Evolutionary conservation across 768 basidiomycete genomes (phyloP).

Genomic region (Psilocybe cyanescens): DNA sequence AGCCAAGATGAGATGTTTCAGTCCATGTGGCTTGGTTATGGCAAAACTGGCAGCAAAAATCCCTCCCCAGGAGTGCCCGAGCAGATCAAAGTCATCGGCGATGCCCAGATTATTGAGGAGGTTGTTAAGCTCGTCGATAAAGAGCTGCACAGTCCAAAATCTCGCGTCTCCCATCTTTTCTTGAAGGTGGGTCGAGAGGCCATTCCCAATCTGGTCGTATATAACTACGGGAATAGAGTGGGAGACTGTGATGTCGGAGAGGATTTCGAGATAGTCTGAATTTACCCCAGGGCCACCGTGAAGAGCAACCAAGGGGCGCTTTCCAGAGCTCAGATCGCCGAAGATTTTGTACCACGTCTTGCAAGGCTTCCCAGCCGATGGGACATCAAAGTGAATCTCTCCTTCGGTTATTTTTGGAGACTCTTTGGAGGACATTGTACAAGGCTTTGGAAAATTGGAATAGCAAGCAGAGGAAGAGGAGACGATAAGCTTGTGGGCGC

Average conservation of each 20-base stretch:
- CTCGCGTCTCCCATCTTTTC: slow-evolving; percentile 39
- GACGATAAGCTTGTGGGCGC: too few relatives aligned
- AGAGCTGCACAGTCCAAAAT: slow-evolving; percentile 57
- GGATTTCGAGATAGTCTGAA: slow-evolving; percentile 42
- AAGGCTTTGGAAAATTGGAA: too few relatives aligned
- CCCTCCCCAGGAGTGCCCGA: slow-evolving; percentile 54
- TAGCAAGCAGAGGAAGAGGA: too few relatives aligned
- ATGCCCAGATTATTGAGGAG: slow-evolving; percentile 48
- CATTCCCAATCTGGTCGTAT: slow-evolving; percentile 61
- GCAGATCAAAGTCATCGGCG: slow-evolving; percentile 40
- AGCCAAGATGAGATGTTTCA: slow-evolving; percentile 47
- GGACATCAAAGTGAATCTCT: slow-evolving; percentile 12
- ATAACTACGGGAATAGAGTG: slow-evolving; percentile 50
- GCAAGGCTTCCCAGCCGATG: slow-evolving; percentile 8
- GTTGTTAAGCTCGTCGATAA: slow-evolving; percentile 53
- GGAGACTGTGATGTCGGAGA: slow-evolving; percentile 40
- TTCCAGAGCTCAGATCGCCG: slow-evolving; percentile 42
- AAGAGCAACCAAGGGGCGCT: slow-evolving; percentile 50
- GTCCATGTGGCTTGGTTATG: slow-evolving; percentile 43
- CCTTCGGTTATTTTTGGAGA: neutral
- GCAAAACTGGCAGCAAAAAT: slow-evolving; percentile 49
- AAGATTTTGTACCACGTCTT: slow-evolving; percentile 57
- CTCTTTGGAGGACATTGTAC: neutral
- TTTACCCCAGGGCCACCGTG: slow-evolving; percentile 58
- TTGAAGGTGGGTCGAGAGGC: slow-evolving; percentile 54